phyloP scores from a whole-genome alignment of 345 rosid species.

The Pistacia atlantica region DNA sequence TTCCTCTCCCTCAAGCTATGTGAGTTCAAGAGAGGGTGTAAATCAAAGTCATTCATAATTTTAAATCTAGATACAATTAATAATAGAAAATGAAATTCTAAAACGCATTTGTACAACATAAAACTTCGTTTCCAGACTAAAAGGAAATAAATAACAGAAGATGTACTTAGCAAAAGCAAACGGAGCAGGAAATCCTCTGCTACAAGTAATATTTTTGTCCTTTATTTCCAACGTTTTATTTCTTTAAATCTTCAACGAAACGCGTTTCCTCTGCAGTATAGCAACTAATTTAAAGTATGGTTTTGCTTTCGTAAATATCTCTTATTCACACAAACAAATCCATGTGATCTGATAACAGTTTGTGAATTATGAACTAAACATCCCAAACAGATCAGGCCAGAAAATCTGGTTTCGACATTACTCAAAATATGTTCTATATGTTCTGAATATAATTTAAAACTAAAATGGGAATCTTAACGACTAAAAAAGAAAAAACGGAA shows the following conservation, averaged over 20 bases:
- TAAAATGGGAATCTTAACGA: neutral
- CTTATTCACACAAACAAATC: too few relatives aligned
- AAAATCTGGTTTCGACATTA: neutral
- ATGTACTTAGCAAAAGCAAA: too few relatives aligned
- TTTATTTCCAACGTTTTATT: too few relatives aligned
- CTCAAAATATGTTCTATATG: neutral
- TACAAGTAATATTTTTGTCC: too few relatives aligned
- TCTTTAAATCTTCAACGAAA: too few relatives aligned
- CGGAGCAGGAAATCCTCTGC: too few relatives aligned
- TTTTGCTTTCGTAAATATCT: too few relatives aligned
- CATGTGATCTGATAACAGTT: too few relatives aligned
- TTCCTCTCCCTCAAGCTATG: conserved; percentile 75
- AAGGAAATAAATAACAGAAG: too few relatives aligned
- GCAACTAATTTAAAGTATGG: too few relatives aligned
- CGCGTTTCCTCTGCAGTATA: too few relatives aligned
- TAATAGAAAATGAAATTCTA: neutral
- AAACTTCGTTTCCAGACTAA: neutral
- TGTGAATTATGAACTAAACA: neutral
- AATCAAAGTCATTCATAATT: neutral
- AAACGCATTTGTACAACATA: neutral
- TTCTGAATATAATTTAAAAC: neutral
- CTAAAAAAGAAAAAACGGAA: neutral
- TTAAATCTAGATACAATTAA: neutral
- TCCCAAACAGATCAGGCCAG: neutral
- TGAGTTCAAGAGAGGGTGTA: neutral